Conservation (phyloP, 2,329 filamentous ascomycete species). For the Phyllosticta ampelicida region DNA sequence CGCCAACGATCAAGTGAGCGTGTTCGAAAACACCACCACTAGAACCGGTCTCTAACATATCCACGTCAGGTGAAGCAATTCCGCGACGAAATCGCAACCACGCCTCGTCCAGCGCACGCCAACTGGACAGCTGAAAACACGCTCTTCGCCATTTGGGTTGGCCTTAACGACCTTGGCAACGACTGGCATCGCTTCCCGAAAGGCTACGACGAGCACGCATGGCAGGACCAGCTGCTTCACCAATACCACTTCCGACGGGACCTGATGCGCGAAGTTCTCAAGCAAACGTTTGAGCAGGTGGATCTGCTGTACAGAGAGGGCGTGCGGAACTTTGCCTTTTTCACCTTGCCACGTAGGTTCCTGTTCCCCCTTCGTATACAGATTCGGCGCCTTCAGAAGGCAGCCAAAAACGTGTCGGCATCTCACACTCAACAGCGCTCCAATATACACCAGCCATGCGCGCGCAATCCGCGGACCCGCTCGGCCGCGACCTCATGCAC, state of each 20-base stretch:
- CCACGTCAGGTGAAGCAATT: conserved; percentile 12
- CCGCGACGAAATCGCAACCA: conserved; percentile 13
- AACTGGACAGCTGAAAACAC: conserved; percentile 13
- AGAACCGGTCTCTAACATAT: not conserved
- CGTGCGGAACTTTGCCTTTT: conserved; percentile 46
- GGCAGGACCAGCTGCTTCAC: not conserved
- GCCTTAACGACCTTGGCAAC: conserved; percentile 18
- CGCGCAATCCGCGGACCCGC: conserved; percentile 27
- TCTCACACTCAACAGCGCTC: conserved; percentile 12
- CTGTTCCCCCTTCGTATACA: not conserved
- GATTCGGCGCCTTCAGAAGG: not conserved
- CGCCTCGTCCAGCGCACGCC: conserved; percentile 4
- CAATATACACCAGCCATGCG: conserved; percentile 26
- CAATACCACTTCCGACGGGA: not conserved
- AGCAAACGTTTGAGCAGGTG: conserved; percentile 33
- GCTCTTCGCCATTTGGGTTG: conserved; percentile 15
- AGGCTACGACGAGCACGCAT: not conserved
- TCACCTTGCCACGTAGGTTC: conserved; percentile 43
- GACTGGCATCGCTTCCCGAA: not conserved
- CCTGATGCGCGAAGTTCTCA: conserved; percentile 30
- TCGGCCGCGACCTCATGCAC: conserved; percentile 13
- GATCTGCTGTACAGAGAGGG: conserved; percentile 43
- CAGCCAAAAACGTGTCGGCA: conserved; percentile 11
- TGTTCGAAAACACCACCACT: not conserved
- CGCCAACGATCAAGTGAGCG: not conserved